Base-by-base conservation (phyloP, 176 grass and related monocot species). In the Oryza australiensis region DNA sequence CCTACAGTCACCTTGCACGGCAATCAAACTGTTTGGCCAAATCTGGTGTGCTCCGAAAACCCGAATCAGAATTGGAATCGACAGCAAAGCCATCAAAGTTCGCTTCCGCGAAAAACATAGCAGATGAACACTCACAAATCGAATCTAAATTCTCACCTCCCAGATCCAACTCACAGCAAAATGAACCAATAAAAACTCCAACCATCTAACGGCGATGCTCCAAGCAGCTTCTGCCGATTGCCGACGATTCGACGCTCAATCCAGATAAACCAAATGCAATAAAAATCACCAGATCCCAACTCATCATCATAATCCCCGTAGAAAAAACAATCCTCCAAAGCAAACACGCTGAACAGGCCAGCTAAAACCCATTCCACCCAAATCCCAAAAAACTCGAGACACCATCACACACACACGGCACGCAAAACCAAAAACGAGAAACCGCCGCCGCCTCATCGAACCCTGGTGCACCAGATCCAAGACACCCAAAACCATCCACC, bases 391-490 rank as follows among this genome's bases (percentile, higher is more conserved):
- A 81, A 22, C 62, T 68, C 18, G 55, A 35, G 9, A n/a, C 48
- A 12, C 73, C 35, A 33, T 16, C 48, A 40, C 9, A 23, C 45
- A 13, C 42, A n/a, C 53, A 51, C 46, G 46, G 18, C 53, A 57
- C 53, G 53, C 53, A 57, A 57, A 55, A 22, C 49, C 49, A 55
- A 22, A 57, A 57, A 9, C 53, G 7, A 5, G 14, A 20, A 75
- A 33, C 29, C 20, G 12, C 32, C 32, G 11, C 4, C 24, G 20
- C 5, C 53, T 40, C 22, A 9, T 9, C 22, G 46, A 87, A 87
- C 69, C 68, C 48, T 37, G 72, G 8, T 37, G 35, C n/a, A 37
- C 78, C 78, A 87, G 85, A 87, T 87, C 85, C 78, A 20, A 80
- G 16, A 15, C n/a, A 38, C 68, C 29, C 30, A 15, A 74, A 42